Conservation (phyloP, 2,329 filamentous ascomycete genomes). For the Colletotrichum nymphaeae region DNA sequence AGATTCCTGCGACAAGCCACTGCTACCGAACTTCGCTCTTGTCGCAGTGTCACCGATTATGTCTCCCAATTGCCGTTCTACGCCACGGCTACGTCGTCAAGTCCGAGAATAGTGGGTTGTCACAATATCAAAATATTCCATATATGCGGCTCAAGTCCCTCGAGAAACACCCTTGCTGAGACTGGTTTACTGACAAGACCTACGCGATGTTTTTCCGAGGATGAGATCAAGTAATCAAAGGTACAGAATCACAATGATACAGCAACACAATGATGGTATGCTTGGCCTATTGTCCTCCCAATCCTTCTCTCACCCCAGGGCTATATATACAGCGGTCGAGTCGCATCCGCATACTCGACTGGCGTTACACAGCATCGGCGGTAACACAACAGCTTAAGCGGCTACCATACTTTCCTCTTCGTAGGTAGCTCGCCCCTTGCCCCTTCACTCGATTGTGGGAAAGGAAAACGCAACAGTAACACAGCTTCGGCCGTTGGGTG, state of each 20-base stretch:
- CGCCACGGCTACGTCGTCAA: neutral
- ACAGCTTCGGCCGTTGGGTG: neutral
- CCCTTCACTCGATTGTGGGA: constrained; percentile 10
- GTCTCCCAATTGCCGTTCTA: neutral
- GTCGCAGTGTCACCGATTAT: neutral
- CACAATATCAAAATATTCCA: neutral
- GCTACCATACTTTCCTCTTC: neutral
- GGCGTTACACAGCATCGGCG: constrained; percentile 22
- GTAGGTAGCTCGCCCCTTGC: no score
- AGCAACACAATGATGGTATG: neutral
- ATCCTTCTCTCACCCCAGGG: neutral
- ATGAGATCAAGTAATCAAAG: neutral
- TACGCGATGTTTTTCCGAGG: neutral
- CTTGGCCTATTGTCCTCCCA: neutral
- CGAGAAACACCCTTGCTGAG: neutral
- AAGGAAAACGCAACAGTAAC: neutral
- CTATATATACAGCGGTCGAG: neutral
- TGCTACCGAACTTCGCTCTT: neutral
- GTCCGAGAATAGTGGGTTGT: neutral
- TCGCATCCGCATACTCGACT: neutral
- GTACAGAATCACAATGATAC: neutral
- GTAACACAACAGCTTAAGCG: constrained; percentile 15
- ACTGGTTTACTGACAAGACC: neutral
- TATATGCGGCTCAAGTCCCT: neutral
- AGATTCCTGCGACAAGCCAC: neutral